Conservation (phyloP, 176 grass and related monocot species). For the Zea luxurians region DNA sequence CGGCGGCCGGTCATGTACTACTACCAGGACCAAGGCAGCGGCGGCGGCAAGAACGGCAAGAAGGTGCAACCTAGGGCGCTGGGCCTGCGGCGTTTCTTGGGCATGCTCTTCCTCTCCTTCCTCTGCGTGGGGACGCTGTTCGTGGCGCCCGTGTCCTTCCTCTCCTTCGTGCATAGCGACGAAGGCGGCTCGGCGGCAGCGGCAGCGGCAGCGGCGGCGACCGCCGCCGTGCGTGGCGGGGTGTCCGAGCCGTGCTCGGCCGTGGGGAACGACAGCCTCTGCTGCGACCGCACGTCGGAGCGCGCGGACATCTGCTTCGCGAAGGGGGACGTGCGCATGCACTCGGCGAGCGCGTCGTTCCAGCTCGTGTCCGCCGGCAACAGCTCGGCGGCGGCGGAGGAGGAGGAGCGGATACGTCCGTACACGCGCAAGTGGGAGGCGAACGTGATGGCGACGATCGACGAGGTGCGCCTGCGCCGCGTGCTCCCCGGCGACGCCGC, state of each 20-base stretch:
- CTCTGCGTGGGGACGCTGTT: constrained; percentile 38
- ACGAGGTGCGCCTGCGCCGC: constrained; percentile 59
- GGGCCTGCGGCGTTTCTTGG: constrained; percentile 34
- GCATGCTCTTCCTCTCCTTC: constrained; percentile 35
- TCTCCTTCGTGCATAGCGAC: constrained; percentile 50
- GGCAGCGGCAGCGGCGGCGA: neutral
- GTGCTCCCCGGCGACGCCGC: constrained; percentile 24
- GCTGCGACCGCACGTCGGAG: constrained; percentile 68
- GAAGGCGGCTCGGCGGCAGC: constrained; percentile 33
- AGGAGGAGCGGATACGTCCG: constrained; percentile 58
- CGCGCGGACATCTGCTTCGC: constrained; percentile 85
- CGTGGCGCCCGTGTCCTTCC: constrained; percentile 49
- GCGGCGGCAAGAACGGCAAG: constrained; percentile 46
- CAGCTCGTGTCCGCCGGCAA: constrained; percentile 43
- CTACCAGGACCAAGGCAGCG: constrained; percentile 46
- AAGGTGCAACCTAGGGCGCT: constrained; percentile 21
- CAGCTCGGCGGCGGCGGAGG: neutral
- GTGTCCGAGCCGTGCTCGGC: constrained; percentile 25
- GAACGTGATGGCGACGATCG: constrained; percentile 65
- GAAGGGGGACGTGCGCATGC: constrained; percentile 69
- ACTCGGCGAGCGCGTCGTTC: constrained; percentile 72
- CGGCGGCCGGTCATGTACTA: constrained; percentile 63
- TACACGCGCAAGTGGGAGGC: constrained; percentile 93
- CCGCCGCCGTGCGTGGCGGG: neutral
- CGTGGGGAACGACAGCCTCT: constrained; percentile 56